Base-by-base conservation (phyloP, 2,329 filamentous ascomycete species). In the Cercospora berteroae region DNA sequence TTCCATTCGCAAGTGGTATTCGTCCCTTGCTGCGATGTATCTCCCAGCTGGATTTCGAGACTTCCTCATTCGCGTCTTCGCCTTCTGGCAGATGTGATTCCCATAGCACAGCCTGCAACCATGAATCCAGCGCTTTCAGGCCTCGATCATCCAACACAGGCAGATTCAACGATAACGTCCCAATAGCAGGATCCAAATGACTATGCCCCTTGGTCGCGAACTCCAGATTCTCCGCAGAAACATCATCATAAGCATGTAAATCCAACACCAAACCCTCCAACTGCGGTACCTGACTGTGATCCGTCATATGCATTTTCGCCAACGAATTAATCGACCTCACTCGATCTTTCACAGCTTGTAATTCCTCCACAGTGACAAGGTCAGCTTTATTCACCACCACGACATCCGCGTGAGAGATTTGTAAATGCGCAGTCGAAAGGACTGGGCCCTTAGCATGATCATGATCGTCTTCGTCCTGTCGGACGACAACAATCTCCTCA, bases 381-480 rank as follows among this genome's bases (percentile, higher is more conserved):
- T 99, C 95, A 3, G 89, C 85, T 79, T 99, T 99, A 81, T 99
- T 99, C 73, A 99, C 87, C 44, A 99, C 88, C 55, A 99, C 87
- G 8, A 98, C 93, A 80, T 99, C 95, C 6, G 95, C 95, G 75
- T 99, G 94, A 1, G 93, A 97, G 68, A 99, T 96, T 76, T 99
- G 95, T 58, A 98, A 86, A 79, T 99, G 95, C 0, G 95, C 95
- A 2, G 92, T 97, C 0, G 94, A 97, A 79, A 97, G 87, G 8
- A 93, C 81, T 0, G 91, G 89, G 0, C 90, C 89, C 16, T 84
- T 81, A 13, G 79, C 76, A 16, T 73, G 74, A n/a, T n/a, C n/a
- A n/a, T n/a, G n/a, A n/a, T n/a, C n/a, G n/a, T n/a, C n/a, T n/a
- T n/a, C n/a, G n/a, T n/a, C n/a, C n/a, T n/a, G n/a, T n/a, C n/a